Evolutionary conservation across 768 basidiomycete species (phyloP), one percentile per base, ranked within the genome.

Genomic region (Rhizopogon vesiculosus): DNA sequence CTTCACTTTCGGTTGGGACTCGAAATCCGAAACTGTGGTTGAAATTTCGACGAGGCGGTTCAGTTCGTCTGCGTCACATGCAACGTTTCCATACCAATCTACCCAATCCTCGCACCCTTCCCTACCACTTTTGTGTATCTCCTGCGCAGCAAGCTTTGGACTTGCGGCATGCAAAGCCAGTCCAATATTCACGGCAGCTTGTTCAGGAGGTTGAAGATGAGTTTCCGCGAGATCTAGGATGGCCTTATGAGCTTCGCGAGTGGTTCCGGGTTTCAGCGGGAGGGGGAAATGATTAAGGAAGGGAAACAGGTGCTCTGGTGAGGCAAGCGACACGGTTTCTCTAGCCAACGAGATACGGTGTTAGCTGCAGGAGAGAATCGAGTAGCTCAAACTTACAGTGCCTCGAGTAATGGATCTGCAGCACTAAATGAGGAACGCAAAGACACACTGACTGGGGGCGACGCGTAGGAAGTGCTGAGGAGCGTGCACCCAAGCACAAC

Each of bases 291-390:
- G 76, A 13, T 65, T 64, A 3, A 98, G 76, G 16, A 91, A 74
- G 6, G 86, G 83, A 68, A 95, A 93, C 74, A 93, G 93, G 15
- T 81, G 74, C 18, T 79, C 66, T 0, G 88, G 81, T 49, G 86
- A 81, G 67, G 96, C 91, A 44, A 86, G 69, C 7, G 87, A 72
- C 13, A 93, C 77, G 0, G 91, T 84, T 72, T 99, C 96, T 40
- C 96, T 98, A 31, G n/a, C 12, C 40, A 8, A 15, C 10, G 9
- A 8, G 39, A 46, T 64, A 38, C 29, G 22, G 9, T 31, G 22
- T 29, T 9, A 13, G 7, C 7, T n/a, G 46, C 22, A 39, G 3
- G 16, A 43, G 19, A 43, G 35, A 19, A 29, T 10, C 18, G 9
- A 49, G 44, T n/a, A 45, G 5, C 19, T 28, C 33, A 16, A 43